phyloP scores from a whole-genome alignment of 768 basidiomycete species.

The Suillus hirtellus region DNA sequence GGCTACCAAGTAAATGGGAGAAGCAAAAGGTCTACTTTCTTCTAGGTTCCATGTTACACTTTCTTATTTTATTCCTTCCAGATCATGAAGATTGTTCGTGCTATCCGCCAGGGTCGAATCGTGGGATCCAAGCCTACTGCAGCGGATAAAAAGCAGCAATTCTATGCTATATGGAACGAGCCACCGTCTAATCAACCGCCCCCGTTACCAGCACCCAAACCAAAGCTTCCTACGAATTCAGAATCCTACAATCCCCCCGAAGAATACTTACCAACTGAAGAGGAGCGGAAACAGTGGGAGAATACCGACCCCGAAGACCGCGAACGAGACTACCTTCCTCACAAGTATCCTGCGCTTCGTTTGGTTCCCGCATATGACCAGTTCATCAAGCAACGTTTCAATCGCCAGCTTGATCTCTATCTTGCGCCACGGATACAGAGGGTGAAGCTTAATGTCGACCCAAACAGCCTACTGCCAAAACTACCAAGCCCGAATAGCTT shows the following conservation, averaged over 20 bases:
- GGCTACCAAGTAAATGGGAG: constrained; percentile 99
- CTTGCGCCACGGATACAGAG: constrained; percentile 91
- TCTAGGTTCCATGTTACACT: not conserved
- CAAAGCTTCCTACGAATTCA: constrained; percentile 83
- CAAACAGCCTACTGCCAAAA: constrained; percentile 88
- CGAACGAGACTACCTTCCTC: constrained; percentile 84
- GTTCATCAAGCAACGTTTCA: constrained; percentile 93
- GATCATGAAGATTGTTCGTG: constrained; percentile 99
- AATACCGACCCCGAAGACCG: constrained; percentile 84
- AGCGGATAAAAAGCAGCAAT: constrained; percentile 59
- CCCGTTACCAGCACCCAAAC: constrained; percentile 92
- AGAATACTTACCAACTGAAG: constrained; percentile 88
- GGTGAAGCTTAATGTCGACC: constrained; percentile 88
- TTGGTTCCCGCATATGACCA: constrained; percentile 89
- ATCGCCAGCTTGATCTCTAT: constrained; percentile 92
- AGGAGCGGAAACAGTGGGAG: constrained; percentile 84
- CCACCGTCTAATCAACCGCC: constrained; percentile 74
- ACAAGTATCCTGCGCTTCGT: constrained; percentile 82
- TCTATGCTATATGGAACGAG: constrained; percentile 90
- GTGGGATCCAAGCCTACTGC: constrained; percentile 84
- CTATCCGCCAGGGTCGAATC: constrained; percentile 95
- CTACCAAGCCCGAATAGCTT: constrained; percentile 89
- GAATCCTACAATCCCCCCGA: constrained; percentile 99
- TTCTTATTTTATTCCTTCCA: constrained; percentile 31
- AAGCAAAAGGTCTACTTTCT: constrained; percentile 81